Percentiles rank a stretch among this genome's conserved stretches.
These are phyloP conservation scores for Chaetomiaceae sp. DNA, from an alignment of 2,329 filamentous ascomycete genomes.

Conservation along the genomic window DNA sequence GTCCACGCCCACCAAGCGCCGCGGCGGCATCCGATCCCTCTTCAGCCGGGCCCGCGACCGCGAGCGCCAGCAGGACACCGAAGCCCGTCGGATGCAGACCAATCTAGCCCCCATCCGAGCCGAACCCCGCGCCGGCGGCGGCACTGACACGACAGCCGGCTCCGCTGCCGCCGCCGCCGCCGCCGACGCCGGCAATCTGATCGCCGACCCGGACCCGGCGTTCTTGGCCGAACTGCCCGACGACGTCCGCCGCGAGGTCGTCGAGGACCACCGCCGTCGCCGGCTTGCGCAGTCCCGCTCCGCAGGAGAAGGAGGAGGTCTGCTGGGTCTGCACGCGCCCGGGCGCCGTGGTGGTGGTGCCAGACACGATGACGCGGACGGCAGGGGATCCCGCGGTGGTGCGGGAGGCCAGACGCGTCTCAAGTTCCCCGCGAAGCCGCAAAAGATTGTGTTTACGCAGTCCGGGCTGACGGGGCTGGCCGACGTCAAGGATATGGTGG, in stretches of 20 bases:
- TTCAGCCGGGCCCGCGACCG: conserved; percentile 38
- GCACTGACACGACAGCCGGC: too few relatives aligned
- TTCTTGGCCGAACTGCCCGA: conserved; percentile 81
- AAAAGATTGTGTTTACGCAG: conserved; percentile 43
- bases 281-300: conserved; percentile 49
- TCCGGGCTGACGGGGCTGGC: conserved; percentile 38
- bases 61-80: conserved; percentile 46
- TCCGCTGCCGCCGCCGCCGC: conserved; percentile 19
- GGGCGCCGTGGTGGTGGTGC: not conserved
- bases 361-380: conserved; percentile 12
- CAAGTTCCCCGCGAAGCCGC: conserved; percentile 42
- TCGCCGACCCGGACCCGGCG: conserved; percentile 55
- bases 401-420: conserved; percentile 38
- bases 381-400: not conserved
- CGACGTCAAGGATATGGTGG: conserved; percentile 70
- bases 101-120: not conserved
- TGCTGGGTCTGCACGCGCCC: conserved; percentile 32
- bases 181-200: conserved; percentile 36
- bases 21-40: conserved; percentile 36
- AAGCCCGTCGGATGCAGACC: not conserved
- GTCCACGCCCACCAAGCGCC: conserved; percentile 65
- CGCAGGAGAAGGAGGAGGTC: conserved; percentile 33
- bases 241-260: conserved; percentile 71
- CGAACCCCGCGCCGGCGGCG: conserved; percentile 25
- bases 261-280: conserved; percentile 65